A percentile compares a stretch with the other conserved stretches of the same genome.
These are phyloP conservation scores for Candida methanosorbosa DNA, from an alignment of 805 yeast species.

Conservation along the genomic window DNA sequence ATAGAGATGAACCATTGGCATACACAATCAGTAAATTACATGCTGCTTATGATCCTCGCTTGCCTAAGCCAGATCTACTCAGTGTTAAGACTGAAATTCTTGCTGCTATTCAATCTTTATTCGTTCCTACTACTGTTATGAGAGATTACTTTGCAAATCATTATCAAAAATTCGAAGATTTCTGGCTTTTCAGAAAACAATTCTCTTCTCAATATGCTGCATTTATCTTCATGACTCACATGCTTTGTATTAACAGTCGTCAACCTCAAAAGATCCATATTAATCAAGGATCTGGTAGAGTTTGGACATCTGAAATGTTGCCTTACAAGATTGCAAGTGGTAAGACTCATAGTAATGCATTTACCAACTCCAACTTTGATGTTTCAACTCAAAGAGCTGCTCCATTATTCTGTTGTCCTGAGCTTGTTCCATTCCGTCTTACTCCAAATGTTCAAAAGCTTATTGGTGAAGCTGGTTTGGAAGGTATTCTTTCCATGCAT, in stretches of 20 bases:
- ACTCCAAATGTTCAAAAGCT: slow-evolving; percentile 93
- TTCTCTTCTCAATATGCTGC: slow-evolving; percentile 93
- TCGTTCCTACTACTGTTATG: slow-evolving; percentile 80
- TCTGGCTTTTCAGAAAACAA: slow-evolving; percentile 95
- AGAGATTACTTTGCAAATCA: slow-evolving; percentile 65
- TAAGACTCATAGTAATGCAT: slow-evolving; percentile 30
- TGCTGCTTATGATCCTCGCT: slow-evolving; percentile 87
- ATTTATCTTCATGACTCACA: slow-evolving; percentile 82
- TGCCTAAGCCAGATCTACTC: slow-evolving; percentile 87
- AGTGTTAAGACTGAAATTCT: slow-evolving; percentile 87
- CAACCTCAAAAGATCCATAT: slow-evolving; percentile 91
- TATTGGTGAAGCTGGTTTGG: slow-evolving; percentile 90
- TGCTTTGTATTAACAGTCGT: slow-evolving; percentile 89
- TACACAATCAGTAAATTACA: slow-evolving; percentile 78
- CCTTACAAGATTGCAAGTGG: slow-evolving; percentile 72
- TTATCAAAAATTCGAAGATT: slow-evolving; percentile 79
- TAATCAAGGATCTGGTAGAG: slow-evolving; percentile 73
- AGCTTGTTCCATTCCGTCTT: slow-evolving; percentile 90
- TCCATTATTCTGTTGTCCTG: slow-evolving; percentile 86
- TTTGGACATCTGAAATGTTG: slow-evolving; percentile 92
- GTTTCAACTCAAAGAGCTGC: slow-evolving; percentile 46
- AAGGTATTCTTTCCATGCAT: slow-evolving; percentile 83
- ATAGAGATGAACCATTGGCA: slow-evolving; percentile 84
- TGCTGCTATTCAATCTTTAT: slow-evolving; percentile 77
- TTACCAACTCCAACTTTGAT: slow-evolving; percentile 36